These are phyloP conservation scores for Didymella lethalis DNA, from an alignment of 2,329 filamentous ascomycete genomes.

Conservation along the genomic window DNA sequence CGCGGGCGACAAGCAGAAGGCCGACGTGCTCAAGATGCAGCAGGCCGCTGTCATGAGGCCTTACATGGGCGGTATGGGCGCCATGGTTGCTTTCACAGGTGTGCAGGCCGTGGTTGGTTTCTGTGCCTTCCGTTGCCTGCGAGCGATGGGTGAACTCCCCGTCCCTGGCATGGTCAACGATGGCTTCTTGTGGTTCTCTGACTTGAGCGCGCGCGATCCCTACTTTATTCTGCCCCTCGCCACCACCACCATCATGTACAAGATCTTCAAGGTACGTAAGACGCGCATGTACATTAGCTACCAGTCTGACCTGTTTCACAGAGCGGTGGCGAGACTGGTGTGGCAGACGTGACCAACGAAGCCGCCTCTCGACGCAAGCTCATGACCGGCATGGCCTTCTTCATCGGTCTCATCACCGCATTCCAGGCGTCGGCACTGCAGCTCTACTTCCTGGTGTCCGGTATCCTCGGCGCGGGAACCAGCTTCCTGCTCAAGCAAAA, in stretches of 20 bases:
- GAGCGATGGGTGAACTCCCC: slow-evolving; percentile 77
- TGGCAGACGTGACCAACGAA: slow-evolving; percentile 27
- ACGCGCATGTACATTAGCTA: slow-evolving; percentile 7
- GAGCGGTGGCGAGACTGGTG: slow-evolving; percentile 60
- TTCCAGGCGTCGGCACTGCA: slow-evolving; percentile 66
- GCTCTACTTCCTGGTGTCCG: slow-evolving; percentile 66
- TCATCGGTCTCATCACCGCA: slow-evolving; percentile 63
- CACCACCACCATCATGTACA: slow-evolving; percentile 65
- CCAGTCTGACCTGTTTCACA: slow-evolving; percentile 40
- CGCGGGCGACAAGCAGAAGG: slow-evolving; percentile 55
- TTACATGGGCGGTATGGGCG: slow-evolving; percentile 28
- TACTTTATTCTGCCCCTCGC: slow-evolving; percentile 74
- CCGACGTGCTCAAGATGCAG: slow-evolving; percentile 54
- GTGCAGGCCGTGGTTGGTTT: slow-evolving; percentile 75
- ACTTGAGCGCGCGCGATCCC: slow-evolving; percentile 80
- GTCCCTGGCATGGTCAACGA: slow-evolving; percentile 79
- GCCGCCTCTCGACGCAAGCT: slow-evolving; percentile 46
- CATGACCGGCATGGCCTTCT: slow-evolving; percentile 59
- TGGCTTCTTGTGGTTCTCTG: slow-evolving; percentile 77
- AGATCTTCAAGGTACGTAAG: slow-evolving; percentile 65
- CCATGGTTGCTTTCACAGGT: slow-evolving; percentile 63
- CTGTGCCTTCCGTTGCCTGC: slow-evolving; percentile 80
- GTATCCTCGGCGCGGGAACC: slow-evolving; percentile 52
- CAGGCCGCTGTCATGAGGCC: slow-evolving; percentile 60
- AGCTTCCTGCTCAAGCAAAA: slow-evolving; percentile 49